A percentile compares a stretch with the other conserved stretches of the same genome.
Evolutionary conservation across 495 filamentous ascomycete species (phyloP).

Genomic region (Annulohypoxylon nitens): DNA sequence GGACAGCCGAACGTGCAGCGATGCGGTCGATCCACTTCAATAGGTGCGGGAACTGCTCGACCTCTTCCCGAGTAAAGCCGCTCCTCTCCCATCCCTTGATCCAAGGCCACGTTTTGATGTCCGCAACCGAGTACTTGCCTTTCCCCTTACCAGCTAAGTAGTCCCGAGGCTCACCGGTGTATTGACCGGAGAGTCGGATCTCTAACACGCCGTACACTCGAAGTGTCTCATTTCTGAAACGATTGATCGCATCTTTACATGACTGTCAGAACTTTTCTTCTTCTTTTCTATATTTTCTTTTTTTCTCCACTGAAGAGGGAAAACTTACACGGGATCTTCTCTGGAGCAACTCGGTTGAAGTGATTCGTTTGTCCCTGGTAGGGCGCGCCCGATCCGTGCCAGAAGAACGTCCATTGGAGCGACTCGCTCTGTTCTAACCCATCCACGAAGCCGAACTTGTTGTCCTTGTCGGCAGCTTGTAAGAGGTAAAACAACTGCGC

Average conservation of each 20-base stretch:
- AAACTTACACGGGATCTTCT: slow-evolving; percentile 62
- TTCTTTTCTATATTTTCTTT: not conserved
- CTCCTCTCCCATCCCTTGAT: slow-evolving; percentile 59
- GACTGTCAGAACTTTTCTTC: not conserved
- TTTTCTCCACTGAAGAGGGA: not conserved
- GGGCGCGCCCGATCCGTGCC: slow-evolving; percentile 35
- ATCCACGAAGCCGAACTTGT: slow-evolving; percentile 61
- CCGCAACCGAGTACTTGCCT: slow-evolving; percentile 67
- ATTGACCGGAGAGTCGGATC: slow-evolving; percentile 63
- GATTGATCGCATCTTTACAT: slow-evolving; percentile 62
- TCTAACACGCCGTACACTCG: slow-evolving; percentile 68
- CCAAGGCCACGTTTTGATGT: slow-evolving; percentile 70
- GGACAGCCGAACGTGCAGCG: slow-evolving; percentile 63
- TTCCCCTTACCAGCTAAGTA: slow-evolving; percentile 68
- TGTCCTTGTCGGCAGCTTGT: slow-evolving; percentile 62
- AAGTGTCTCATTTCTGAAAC: slow-evolving; percentile 66
- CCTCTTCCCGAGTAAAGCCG: slow-evolving; percentile 62
- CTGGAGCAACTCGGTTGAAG: slow-evolving; percentile 56
- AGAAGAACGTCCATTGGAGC: slow-evolving; percentile 65
- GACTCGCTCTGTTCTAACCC: slow-evolving; percentile 57
- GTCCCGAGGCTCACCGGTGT: slow-evolving; percentile 60
- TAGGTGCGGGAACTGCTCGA: slow-evolving; percentile 65
- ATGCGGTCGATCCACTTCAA: slow-evolving; percentile 68
- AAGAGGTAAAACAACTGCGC: slow-evolving; percentile 67
- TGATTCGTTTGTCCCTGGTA: slow-evolving; percentile 55